phyloP scores from a whole-genome alignment of 2,329 filamentous ascomycete genomes.

The Aspergillus uvarum region DNA sequence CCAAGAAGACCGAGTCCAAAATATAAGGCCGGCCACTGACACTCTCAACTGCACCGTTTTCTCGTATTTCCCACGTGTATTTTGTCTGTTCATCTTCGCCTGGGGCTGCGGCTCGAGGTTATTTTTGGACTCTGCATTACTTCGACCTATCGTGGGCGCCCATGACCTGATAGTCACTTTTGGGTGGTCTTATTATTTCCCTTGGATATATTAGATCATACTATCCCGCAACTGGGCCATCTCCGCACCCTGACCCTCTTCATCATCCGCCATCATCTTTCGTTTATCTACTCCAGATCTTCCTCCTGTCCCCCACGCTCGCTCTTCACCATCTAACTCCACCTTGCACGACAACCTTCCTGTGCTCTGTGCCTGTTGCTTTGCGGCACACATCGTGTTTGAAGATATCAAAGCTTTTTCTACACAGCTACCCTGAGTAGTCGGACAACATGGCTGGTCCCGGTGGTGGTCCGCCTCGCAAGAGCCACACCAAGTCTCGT shows the following conservation, averaged over 20 bases:
- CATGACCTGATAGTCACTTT: neutral
- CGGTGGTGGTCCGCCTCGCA: constrained; percentile 85
- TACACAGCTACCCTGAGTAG: neutral
- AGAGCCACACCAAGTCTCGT: constrained; percentile 96
- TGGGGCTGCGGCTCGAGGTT: constrained; percentile 25
- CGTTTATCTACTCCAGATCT: constrained; percentile 1
- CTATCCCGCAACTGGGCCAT: constrained; percentile 5
- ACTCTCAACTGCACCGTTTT: constrained; percentile 20
- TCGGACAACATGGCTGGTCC: constrained; percentile 73
- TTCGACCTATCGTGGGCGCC: constrained; percentile 2
- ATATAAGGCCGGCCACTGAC: neutral
- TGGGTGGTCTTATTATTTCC: constrained; percentile 2
- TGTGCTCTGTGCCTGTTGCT: neutral
- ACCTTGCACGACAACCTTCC: neutral
- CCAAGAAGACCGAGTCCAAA: neutral
- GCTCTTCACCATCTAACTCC: neutral
- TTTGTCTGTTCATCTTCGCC: constrained; percentile 17
- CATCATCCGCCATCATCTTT: constrained; percentile 2
- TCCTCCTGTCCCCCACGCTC: neutral
- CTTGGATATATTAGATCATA: constrained; percentile 1
- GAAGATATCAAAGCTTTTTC: neutral
- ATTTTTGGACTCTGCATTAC: constrained; percentile 20
- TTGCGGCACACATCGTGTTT: constrained; percentile 14
- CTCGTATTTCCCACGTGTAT: constrained; percentile 30
- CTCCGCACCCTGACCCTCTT: constrained; percentile 6